Evolutionary conservation across 768 basidiomycete genomes (phyloP).

Genomic region (Phlebiopsis gigantea): DNA sequence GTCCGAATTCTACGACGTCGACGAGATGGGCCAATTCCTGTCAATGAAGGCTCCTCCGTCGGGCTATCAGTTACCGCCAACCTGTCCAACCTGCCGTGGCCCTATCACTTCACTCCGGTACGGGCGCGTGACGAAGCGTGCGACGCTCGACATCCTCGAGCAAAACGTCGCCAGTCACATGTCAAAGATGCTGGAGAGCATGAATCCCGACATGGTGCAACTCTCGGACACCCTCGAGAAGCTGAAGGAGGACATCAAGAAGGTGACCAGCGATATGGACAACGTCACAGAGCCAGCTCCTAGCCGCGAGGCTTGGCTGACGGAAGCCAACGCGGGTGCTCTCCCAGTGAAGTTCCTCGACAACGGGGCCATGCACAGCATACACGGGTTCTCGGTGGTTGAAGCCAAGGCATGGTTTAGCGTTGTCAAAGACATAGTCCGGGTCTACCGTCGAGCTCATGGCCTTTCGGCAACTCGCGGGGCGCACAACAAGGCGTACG

Average conservation of each 20-base stretch:
- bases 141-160: constrained; percentile 61
- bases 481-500: constrained; percentile 55
- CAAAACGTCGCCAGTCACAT: constrained; percentile 52
- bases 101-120: constrained; percentile 57
- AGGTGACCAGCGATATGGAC: constrained; percentile 1
- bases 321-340: background rate
- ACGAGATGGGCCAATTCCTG: constrained; percentile 36
- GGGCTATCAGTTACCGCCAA: constrained; percentile 39
- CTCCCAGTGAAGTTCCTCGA: background rate
- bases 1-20: constrained; percentile 41
- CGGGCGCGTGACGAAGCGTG: constrained; percentile 55
- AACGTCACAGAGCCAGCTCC: background rate
- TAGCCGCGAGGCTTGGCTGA: background rate
- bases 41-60: constrained; percentile 37
- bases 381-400: constrained; percentile 27
- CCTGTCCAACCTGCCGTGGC: constrained; percentile 58
- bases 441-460: constrained; percentile 35
- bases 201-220: constrained; percentile 21
- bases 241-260: background rate
- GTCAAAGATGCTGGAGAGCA: constrained; percentile 32
- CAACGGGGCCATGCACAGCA: constrained; percentile 1
- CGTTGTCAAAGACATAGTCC: constrained; percentile 30
- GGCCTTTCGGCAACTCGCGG: constrained; percentile 43
- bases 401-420: constrained; percentile 36
- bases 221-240: background rate